Base-by-base conservation (phyloP, 2,329 filamentous ascomycete species). In the Phoma sp. region DNA sequence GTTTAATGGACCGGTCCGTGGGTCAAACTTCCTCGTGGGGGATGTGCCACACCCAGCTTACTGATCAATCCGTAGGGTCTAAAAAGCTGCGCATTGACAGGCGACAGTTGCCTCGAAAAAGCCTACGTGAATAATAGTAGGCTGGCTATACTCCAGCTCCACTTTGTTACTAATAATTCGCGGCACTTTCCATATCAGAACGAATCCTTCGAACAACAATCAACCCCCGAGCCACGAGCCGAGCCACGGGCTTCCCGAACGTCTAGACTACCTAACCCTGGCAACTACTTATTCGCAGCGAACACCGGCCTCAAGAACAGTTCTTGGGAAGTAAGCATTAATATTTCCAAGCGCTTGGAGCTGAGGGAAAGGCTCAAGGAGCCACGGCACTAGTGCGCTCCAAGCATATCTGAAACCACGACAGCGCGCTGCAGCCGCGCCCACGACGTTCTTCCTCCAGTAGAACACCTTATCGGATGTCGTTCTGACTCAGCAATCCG, bases 341-440 rank as follows among this genome's bases (percentile, higher is more conserved):
- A 7, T 20, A 2, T 10, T 15, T 32, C 14, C 25, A 28, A 5
- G 43, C 17, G 17, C 15, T 25, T 11, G 42, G 26, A 36, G 18
- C 32, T 39, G 14, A 21, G n/a, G 33, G 29, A n/a, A 48, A 34
- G 26, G 20, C 45, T 40, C 20, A 28, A 12, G 18, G 26, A 50
- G 30, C 37, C 43, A 45, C 46, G 34, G n/a, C 18, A 42, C 39
- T 54, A 48, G 52, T 38, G 43, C 34, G 36, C 37, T 56, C 28
- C 47, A 23, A 46, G 57, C 50, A 32, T 53, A 43, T 37, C 23
- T 48, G 42, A 47, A 54, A 50, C 42, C 36, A 45, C 39, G 34
- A 43, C 47, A 21, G 30, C 30, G 49, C 57, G 52, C 55, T 48
- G 42, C 53, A 61, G n/a, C 49, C 33, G 37, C 53, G 26, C 32